phyloP scores from a whole-genome alignment of 805 yeast genomes.

The Cyberlindnera maclurae region DNA sequence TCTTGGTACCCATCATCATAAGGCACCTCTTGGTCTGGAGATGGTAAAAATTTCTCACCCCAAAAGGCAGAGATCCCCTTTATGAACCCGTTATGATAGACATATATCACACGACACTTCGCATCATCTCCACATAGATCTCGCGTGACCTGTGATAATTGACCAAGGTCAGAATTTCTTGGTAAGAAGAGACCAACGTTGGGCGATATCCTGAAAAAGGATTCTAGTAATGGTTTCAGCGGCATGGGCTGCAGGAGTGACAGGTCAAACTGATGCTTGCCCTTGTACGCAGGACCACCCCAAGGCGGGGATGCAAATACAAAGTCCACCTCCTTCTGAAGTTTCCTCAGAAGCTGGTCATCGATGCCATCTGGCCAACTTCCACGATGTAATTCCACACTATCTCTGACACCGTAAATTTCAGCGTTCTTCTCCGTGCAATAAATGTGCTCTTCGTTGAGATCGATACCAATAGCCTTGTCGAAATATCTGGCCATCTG shows the following conservation, averaged over 20 bases:
- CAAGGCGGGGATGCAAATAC: conserved; percentile 81
- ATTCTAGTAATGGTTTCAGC: conserved; percentile 37
- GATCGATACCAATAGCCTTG: conserved; percentile 55
- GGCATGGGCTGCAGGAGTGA: conserved; percentile 39
- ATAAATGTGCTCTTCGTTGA: conserved; percentile 48
- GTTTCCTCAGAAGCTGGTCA: conserved; percentile 2
- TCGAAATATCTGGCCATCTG: conserved; percentile 61
- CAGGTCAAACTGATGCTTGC: conserved; percentile 38
- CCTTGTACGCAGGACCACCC: conserved; percentile 69
- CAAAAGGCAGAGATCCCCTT: conserved; percentile 56
- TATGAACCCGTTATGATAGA: conserved; percentile 32
- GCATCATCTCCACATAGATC: conserved; percentile 38
- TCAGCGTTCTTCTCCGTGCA: conserved; percentile 63
- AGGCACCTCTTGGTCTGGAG: conserved; percentile 7
- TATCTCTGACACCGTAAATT: conserved; percentile 50
- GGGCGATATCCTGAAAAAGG: conserved; percentile 32
- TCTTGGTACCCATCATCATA: not conserved
- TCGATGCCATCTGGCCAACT: conserved; percentile 35
- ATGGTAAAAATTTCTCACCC: conserved; percentile 41
- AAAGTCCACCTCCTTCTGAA: conserved; percentile 34
- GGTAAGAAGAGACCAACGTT: conserved; percentile 61
- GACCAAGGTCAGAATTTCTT: conserved; percentile 46
- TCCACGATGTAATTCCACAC: conserved; percentile 40
- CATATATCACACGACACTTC: conserved; percentile 39
- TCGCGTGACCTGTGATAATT: conserved; percentile 40